A percentile compares a stretch with the other conserved stretches of the same genome.
Evolutionary conservation across 169 alveolate genomes (phyloP).

Genomic region (Condylostoma magnum): DNA sequence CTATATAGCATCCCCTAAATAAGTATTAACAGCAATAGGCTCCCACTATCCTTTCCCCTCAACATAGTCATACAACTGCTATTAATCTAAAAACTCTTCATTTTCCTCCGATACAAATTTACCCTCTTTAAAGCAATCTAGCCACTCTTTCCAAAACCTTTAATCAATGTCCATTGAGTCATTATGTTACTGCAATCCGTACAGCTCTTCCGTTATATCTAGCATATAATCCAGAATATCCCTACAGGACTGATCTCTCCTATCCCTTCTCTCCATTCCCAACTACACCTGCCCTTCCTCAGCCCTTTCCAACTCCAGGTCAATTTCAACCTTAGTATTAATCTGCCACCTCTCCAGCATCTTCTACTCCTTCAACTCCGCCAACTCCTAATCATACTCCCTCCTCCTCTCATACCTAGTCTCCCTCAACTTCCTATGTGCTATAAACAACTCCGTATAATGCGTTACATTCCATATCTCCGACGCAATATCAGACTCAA

Average conservation of each 20-base stretch:
- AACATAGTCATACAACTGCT: conserved; percentile 72
- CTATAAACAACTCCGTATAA: conserved; percentile 75
- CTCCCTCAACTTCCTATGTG: conserved; percentile 81
- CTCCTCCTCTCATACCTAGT: conserved; percentile 73
- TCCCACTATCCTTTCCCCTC: conserved; percentile 77
- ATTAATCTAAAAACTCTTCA: conserved; percentile 49
- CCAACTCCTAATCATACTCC: conserved; percentile 72
- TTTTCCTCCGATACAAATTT: conserved; percentile 44
- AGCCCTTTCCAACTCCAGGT: conserved; percentile 63
- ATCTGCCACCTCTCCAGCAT: conserved; percentile 60
- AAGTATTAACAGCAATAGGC: conserved; percentile 7
- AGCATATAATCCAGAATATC: conserved; percentile 62
- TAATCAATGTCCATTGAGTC: conserved; percentile 75
- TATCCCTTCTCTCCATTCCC: conserved; percentile 56
- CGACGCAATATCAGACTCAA: conserved; percentile 78
- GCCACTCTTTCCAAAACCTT: conserved; percentile 76
- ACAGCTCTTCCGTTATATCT: conserved; percentile 80
- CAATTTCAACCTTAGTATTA: conserved; percentile 62
- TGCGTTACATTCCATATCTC: conserved; percentile 81
- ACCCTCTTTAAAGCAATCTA: conserved; percentile 63
- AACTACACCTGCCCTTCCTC: conserved; percentile 60
- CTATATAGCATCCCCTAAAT: background rate
- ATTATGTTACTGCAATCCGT: conserved; percentile 63
- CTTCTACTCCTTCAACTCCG: conserved; percentile 75
- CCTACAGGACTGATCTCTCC: conserved; percentile 51